Evolutionary conservation across 306 rosid genomes (phyloP).

Genomic region (Senna tora): DNA sequence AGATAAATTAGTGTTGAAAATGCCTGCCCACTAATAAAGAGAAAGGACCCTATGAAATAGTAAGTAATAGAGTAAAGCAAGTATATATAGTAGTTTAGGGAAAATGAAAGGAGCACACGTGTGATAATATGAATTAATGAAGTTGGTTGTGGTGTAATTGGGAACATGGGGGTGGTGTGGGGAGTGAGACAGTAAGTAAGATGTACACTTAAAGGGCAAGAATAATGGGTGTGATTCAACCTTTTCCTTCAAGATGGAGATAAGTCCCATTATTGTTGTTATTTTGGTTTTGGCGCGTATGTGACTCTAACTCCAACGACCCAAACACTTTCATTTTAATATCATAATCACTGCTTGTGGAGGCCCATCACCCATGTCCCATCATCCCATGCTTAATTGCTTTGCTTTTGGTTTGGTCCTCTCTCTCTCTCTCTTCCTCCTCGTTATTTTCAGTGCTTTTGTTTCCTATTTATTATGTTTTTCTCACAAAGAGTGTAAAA

Average conservation of each 20-base stretch:
- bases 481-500: slow-evolving; percentile 14
- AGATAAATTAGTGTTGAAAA: no score
- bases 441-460: slow-evolving; percentile 37
- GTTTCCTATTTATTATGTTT: not conserved
- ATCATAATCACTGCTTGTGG: slow-evolving; percentile 13
- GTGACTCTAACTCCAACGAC: slow-evolving; percentile 17
- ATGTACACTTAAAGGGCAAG: slow-evolving; percentile 26
- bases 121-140: not conserved
- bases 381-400: slow-evolving; percentile 25
- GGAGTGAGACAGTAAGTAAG: slow-evolving; percentile 20
- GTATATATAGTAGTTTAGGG: no score
- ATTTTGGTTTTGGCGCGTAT: slow-evolving; percentile 6
- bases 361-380: slow-evolving; percentile 13
- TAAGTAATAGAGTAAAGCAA: not conserved
- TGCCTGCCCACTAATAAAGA: not conserved
- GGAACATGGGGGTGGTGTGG: not conserved
- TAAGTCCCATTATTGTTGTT: slow-evolving; percentile 20
- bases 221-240: not conserved
- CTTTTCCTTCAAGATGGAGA: slow-evolving; percentile 33
- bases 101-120: not conserved
- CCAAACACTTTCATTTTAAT: slow-evolving; percentile 11
- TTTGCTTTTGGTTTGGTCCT: slow-evolving; percentile 1
- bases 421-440: no score
- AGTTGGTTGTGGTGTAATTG: not conserved
- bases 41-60: no score